phyloP scores from a whole-genome alignment of 768 basidiomycete genomes.

The Rhodotorula kratochvilovae region DNA sequence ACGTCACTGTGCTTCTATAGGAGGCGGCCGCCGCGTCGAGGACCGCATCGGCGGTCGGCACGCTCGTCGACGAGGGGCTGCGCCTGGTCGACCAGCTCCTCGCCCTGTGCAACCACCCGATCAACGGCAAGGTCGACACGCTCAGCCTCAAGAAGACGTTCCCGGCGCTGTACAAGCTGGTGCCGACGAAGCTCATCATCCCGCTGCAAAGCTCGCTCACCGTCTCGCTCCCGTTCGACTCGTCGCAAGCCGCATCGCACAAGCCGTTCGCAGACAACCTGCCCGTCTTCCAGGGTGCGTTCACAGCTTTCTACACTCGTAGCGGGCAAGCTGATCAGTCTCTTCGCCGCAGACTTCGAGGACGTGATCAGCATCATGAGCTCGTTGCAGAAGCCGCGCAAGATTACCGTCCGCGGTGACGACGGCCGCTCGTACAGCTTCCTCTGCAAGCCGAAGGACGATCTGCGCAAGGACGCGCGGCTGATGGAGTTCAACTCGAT shows the following conservation, averaged over 20 bases:
- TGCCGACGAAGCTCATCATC: slow-evolving; percentile 60
- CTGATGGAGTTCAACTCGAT: slow-evolving; percentile 98
- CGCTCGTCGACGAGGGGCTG: slow-evolving; percentile 29
- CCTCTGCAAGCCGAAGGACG: slow-evolving; percentile 94
- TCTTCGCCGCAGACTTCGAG: slow-evolving; percentile 57
- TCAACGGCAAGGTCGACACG: slow-evolving; percentile 27
- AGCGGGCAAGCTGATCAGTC: slow-evolving; percentile 5
- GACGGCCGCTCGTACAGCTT: slow-evolving; percentile 83
- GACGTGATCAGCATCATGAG: slow-evolving; percentile 87
- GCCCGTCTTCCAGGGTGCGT: slow-evolving; percentile 72
- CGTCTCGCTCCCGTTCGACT: slow-evolving; percentile 74
- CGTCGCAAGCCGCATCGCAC: slow-evolving; percentile 55
- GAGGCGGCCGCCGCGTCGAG: not conserved
- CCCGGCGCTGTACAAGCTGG: slow-evolving; percentile 13
- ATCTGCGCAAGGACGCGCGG: slow-evolving; percentile 91
- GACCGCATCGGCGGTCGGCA: not conserved
- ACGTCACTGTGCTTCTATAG: not conserved
- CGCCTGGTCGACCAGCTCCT: slow-evolving; percentile 36
- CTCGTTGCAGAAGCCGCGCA: slow-evolving; percentile 84
- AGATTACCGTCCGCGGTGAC: slow-evolving; percentile 75
- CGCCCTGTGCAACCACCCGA: slow-evolving; percentile 28
- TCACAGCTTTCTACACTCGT: too few relatives aligned
- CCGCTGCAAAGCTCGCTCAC: slow-evolving; percentile 90
- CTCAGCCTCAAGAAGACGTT: slow-evolving; percentile 33
- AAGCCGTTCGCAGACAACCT: slow-evolving; percentile 73